Evolutionary conservation across 441 rosid species (phyloP).

Genomic region (Pelargonium fulgidum): DNA sequence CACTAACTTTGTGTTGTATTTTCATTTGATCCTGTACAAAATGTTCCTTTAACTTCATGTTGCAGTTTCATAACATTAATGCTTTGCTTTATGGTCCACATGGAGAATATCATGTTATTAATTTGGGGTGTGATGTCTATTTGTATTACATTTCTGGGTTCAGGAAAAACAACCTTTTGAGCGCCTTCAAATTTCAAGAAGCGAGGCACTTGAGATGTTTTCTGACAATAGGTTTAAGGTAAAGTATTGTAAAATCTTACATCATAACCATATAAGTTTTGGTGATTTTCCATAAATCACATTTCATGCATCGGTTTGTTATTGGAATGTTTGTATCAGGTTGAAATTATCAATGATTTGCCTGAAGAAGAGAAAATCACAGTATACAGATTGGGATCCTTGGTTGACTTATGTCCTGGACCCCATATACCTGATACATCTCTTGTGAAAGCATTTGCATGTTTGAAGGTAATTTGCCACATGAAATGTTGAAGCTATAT

Average conservation of each 20-base stretch:
- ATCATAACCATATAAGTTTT: background rate
- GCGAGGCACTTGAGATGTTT: slow-evolving; percentile 79
- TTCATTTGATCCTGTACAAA: background rate
- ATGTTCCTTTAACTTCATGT: no score
- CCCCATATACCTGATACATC: slow-evolving; percentile 99
- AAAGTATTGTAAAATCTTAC: slow-evolving; percentile 10
- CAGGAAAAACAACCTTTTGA: slow-evolving; percentile 95
- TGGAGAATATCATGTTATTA: background rate
- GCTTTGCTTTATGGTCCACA: background rate
- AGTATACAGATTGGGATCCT: slow-evolving; percentile 92
- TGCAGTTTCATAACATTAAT: background rate
- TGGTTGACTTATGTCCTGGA: slow-evolving; percentile 95
- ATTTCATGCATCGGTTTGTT: slow-evolving; percentile 13
- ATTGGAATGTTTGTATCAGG: slow-evolving; percentile 36
- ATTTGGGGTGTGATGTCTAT: background rate
- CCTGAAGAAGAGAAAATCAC: slow-evolving; percentile 87
- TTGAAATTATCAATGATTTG: slow-evolving; percentile 81
- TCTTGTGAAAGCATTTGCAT: slow-evolving; percentile 85
- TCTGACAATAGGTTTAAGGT: slow-evolving; percentile 92
- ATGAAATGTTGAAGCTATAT: slow-evolving; percentile 8
- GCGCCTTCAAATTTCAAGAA: slow-evolving; percentile 89
- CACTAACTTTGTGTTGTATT: background rate
- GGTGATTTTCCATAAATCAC: slow-evolving; percentile 8
- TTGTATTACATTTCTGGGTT: slow-evolving; percentile 16
- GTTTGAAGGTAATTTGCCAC: slow-evolving; percentile 60